A percentile compares a stretch with the other conserved stretches of the same genome.
phyloP scores from a whole-genome alignment of 768 basidiomycete genomes.

The Porphyrellus cyaneotinctus region DNA sequence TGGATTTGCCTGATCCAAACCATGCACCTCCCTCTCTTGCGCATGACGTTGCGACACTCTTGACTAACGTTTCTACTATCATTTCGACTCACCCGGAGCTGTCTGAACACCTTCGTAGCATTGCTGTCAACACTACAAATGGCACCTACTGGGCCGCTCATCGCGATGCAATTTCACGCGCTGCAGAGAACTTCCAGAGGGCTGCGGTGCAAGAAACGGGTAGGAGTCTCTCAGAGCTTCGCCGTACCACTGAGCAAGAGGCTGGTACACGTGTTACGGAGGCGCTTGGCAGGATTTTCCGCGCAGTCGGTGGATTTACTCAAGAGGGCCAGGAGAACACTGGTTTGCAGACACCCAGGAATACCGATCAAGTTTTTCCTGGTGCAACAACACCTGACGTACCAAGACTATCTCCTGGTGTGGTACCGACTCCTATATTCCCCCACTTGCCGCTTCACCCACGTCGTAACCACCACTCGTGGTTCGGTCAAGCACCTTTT shows the following conservation, averaged over 20 bases:
- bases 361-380: not conserved
- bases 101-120: conserved; percentile 60
- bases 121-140: conserved; percentile 55
- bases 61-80: conserved; percentile 52
- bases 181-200: conserved; percentile 51
- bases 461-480: conserved; percentile 24
- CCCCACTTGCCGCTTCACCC: conserved; percentile 15
- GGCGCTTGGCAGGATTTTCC: conserved; percentile 56
- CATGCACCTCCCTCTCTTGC: conserved; percentile 45
- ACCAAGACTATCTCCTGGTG: conserved; percentile 5
- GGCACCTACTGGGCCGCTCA: conserved; percentile 71
- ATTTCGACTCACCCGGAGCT: conserved; percentile 68
- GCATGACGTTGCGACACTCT: conserved; percentile 59
- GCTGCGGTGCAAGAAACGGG: conserved; percentile 37
- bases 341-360: conserved; percentile 1
- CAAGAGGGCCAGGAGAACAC: conserved; percentile 15
- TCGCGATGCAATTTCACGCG: conserved; percentile 53
- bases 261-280: conserved; percentile 62
- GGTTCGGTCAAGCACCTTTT: conserved; percentile 18
- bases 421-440: conserved; percentile 14
- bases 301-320: conserved; percentile 42
- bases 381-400: conserved; percentile 1
- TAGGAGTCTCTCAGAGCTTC: conserved; percentile 41
- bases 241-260: conserved; percentile 55
- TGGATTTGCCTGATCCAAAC: conserved; percentile 32